A percentile compares a stretch with the other conserved stretches of the same genome.
Evolutionary conservation across 148 eudicot species (phyloP).

Genomic region (Pouteria glomerata): DNA sequence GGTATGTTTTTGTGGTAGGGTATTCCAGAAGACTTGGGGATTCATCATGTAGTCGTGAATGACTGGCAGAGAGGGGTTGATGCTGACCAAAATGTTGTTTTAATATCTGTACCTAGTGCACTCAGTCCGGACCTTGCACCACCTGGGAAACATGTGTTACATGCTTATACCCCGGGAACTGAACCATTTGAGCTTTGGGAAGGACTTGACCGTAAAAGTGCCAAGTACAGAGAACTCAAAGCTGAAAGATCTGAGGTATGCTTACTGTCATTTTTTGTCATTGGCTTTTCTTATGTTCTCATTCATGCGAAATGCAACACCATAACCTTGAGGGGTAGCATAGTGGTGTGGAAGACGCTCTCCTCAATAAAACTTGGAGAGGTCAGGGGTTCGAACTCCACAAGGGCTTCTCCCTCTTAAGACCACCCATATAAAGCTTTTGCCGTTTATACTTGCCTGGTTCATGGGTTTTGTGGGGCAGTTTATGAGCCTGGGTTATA

Average conservation of each 20-base stretch:
- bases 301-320: constrained; percentile 1
- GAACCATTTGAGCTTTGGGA: constrained; percentile 89
- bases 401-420: too few species aligned
- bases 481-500: too few species aligned
- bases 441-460: too few species aligned
- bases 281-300: not conserved
- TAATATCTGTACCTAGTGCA: constrained; percentile 88
- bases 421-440: too few species aligned
- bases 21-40: constrained; percentile 71
- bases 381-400: too few species aligned
- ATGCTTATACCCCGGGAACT: constrained; percentile 93
- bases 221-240: constrained; percentile 79
- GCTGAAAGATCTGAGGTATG: constrained; percentile 85
- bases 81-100: constrained; percentile 94
- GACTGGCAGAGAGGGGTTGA: constrained; percentile 93
- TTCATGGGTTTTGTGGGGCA: too few species aligned
- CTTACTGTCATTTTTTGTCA: not conserved
- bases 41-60: constrained; percentile 91
- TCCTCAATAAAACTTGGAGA: too few species aligned
- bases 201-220: constrained; percentile 85
- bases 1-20: constrained; percentile 32
- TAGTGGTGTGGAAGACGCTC: too few species aligned
- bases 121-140: constrained; percentile 83
- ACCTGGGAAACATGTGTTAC: constrained; percentile 85
- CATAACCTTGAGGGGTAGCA: too few species aligned